phyloP scores from a whole-genome alignment of 225 moss, liverwort and hornwort species.

The Marchantia paleacea region DNA sequence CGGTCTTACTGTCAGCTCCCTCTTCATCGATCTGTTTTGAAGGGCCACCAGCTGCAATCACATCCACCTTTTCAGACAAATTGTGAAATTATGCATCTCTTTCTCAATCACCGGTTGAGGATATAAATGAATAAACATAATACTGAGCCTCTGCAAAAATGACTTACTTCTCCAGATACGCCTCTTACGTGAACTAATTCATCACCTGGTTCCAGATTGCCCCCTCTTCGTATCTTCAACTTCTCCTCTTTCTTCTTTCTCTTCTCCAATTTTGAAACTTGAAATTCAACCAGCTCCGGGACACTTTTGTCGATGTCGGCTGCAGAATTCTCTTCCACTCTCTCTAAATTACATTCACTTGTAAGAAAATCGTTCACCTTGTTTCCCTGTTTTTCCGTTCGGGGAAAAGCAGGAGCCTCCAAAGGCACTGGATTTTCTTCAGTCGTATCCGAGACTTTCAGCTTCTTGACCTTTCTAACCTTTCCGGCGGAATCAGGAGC shows the following conservation, averaged over 20 bases:
- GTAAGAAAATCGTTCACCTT: background rate
- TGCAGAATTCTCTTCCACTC: background rate
- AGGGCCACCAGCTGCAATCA: constrained; percentile 22
- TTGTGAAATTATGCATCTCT: constrained; percentile 11
- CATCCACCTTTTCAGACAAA: constrained; percentile 29
- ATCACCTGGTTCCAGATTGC: constrained; percentile 11
- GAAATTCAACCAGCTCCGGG: background rate
- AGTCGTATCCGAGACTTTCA: background rate
- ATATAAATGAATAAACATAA: background rate
- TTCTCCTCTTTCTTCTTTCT: constrained; percentile 6
- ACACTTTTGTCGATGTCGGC: background rate
- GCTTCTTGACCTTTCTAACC: constrained; percentile 25
- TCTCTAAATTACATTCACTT: background rate
- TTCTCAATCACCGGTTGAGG: background rate
- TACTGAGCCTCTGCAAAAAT: constrained; percentile 14
- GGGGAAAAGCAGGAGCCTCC: background rate
- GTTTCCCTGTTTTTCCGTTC: constrained; percentile 23
- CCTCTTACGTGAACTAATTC: background rate
- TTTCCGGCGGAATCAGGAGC: background rate
- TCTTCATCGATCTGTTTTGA: background rate
- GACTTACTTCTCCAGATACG: constrained; percentile 30
- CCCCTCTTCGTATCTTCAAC: constrained; percentile 2
- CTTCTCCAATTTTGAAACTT: constrained; percentile 15
- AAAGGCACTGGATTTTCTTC: constrained; percentile 14
- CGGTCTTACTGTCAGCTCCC: background rate